These are phyloP conservation scores for Sporisorium sorghi DNA, from an alignment of 1,284 basidiomycete species.

Conservation along the genomic window DNA sequence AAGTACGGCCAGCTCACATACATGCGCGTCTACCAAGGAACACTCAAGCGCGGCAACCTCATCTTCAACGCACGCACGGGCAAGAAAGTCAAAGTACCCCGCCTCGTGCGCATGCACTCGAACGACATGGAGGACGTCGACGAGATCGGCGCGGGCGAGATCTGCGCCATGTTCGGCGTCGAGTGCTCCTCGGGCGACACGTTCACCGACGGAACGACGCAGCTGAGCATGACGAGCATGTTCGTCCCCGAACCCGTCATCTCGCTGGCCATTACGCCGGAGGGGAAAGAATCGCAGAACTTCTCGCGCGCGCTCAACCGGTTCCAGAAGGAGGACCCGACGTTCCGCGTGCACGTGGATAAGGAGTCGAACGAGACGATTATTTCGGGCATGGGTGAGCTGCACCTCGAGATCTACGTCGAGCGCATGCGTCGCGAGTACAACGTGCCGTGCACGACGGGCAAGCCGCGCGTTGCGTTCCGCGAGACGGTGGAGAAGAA, in stretches of 20 bases:
- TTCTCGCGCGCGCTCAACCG: slow-evolving; percentile 96
- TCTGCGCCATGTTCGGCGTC: slow-evolving; percentile 99
- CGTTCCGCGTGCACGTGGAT: slow-evolving; percentile 97
- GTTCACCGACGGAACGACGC: slow-evolving; percentile 76
- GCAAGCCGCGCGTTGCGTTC: slow-evolving; percentile 96
- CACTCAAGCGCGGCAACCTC: slow-evolving; percentile 82
- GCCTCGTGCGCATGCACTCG: slow-evolving; percentile 96
- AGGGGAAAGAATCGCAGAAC: slow-evolving; percentile 83
- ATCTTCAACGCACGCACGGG: slow-evolving; percentile 95
- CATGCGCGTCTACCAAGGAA: slow-evolving; percentile 98
- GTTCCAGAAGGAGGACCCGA: slow-evolving; percentile 99
- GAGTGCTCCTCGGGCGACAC: slow-evolving; percentile 99
- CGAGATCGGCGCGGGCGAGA: slow-evolving; percentile 95
- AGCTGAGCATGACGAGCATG: slow-evolving; percentile 82
- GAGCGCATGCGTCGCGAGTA: slow-evolving; percentile 99
- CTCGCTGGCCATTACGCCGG: slow-evolving; percentile 90
- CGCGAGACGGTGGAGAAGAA: slow-evolving; percentile 89
- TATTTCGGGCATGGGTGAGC: slow-evolving; percentile 98
- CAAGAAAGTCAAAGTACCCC: slow-evolving; percentile 97
- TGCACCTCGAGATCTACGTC: slow-evolving; percentile 98
- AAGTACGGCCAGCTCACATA: slow-evolving; percentile 97
- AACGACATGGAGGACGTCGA: slow-evolving; percentile 99
- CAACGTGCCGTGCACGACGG: slow-evolving; percentile 90
- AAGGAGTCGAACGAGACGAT: slow-evolving; percentile 98
- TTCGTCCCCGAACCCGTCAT: slow-evolving; percentile 99